These are phyloP conservation scores for Ilyonectria robusta DNA, from an alignment of 2,329 filamentous ascomycete species.

Conservation along the genomic window DNA sequence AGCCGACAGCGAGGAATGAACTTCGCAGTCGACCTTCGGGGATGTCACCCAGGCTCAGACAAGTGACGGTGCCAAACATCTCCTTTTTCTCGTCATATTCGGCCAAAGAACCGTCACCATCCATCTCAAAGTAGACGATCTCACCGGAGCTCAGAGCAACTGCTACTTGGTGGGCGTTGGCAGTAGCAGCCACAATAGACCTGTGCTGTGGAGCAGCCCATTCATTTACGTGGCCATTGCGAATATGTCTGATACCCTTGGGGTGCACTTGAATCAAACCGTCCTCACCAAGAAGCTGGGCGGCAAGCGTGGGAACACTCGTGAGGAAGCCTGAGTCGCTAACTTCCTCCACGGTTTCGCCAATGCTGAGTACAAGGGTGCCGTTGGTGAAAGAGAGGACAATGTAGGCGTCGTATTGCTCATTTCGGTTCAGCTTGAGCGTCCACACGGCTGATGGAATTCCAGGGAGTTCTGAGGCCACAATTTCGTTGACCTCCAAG, in stretches of 20 bases:
- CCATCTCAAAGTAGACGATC: conserved; percentile 98
- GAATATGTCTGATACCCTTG: conserved; percentile 94
- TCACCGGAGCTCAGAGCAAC: conserved; percentile 96
- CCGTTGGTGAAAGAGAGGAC: conserved; percentile 93
- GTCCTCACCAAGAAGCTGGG: conserved; percentile 94
- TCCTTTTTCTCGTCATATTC: conserved; percentile 97
- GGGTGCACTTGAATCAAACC: conserved; percentile 95
- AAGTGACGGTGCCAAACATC: conserved; percentile 96
- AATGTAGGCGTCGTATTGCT: conserved; percentile 94
- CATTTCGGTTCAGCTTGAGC: conserved; percentile 84
- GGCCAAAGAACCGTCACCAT: conserved; percentile 88
- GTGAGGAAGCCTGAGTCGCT: conserved; percentile 93
- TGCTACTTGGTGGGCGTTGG: conserved; percentile 93
- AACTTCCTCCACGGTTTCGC: conserved; percentile 96
- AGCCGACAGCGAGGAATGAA: conserved; percentile 95
- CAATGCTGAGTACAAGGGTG: conserved; percentile 93
- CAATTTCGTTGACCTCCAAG: conserved; percentile 92
- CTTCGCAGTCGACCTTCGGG: conserved; percentile 91
- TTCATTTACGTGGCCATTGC: conserved; percentile 84
- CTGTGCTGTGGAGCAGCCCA: conserved; percentile 95
- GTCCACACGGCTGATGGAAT: conserved; percentile 97
- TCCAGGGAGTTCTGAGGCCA: conserved; percentile 92
- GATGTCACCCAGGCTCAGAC: conserved; percentile 92
- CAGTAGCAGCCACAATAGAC: conserved; percentile 93
- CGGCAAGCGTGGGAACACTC: conserved; percentile 88